phyloP scores from a whole-genome alignment of 2,329 filamentous ascomycete genomes.

The Trichoderma atroviride region DNA sequence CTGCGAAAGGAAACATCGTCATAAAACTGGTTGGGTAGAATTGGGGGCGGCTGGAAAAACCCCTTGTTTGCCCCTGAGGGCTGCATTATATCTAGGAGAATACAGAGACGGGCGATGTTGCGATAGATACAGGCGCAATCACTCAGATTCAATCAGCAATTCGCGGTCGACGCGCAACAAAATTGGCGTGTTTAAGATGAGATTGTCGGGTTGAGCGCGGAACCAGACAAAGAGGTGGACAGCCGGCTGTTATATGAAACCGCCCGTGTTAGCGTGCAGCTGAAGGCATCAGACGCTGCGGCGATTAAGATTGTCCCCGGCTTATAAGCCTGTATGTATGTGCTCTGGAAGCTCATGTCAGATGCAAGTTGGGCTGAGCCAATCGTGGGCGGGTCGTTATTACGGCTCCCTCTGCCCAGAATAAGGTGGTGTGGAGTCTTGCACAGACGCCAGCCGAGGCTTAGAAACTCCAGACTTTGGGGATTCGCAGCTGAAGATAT shows the following conservation, averaged over 20 bases:
- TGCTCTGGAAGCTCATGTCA: neutral
- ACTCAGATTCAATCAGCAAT: neutral
- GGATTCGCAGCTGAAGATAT: slow-evolving; percentile 3
- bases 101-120: neutral
- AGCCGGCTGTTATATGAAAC: neutral
- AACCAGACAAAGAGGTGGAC: neutral
- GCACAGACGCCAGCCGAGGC: slow-evolving; percentile 17
- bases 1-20: slow-evolving; percentile 58
- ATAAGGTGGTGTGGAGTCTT: neutral
- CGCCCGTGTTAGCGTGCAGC: neutral
- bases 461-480: neutral
- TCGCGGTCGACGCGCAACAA: slow-evolving; percentile 9
- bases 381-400: neutral
- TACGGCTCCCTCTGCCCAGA: neutral
- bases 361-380: slow-evolving; percentile 1
- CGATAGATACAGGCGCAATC: neutral
- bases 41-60: slow-evolving; percentile 58
- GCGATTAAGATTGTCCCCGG: slow-evolving; percentile 4
- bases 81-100: slow-evolving; percentile 41
- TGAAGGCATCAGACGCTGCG: neutral
- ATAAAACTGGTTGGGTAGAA: slow-evolving; percentile 58
- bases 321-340: neutral
- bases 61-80: slow-evolving; percentile 51
- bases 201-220: neutral
- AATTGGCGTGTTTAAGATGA: slow-evolving; percentile 8